Evolutionary conservation across 1,284 basidiomycete species (phyloP).

Genomic region (Abortiporus biennis): DNA sequence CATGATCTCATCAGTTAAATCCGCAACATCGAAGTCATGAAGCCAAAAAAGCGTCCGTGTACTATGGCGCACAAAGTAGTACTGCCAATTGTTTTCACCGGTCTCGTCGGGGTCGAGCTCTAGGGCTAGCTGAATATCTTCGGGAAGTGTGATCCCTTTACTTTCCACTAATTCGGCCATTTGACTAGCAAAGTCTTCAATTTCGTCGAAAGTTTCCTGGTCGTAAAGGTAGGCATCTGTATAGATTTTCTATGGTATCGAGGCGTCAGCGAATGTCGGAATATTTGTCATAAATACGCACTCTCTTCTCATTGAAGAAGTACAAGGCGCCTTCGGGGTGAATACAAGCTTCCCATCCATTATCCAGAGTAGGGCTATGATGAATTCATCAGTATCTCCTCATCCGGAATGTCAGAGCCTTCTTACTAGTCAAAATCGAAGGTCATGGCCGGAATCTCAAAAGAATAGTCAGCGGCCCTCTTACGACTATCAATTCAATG

Average conservation of each 20-base stretch:
- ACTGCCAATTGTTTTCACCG: neutral
- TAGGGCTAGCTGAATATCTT: neutral
- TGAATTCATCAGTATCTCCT: too few relatives aligned
- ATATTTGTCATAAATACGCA: neutral
- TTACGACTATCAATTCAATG: too few relatives aligned
- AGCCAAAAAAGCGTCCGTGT: conserved; percentile 6
- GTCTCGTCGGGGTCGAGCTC: neutral
- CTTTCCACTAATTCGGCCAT: neutral
- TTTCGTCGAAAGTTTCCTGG: neutral
- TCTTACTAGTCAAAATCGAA: neutral
- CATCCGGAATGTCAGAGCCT: neutral
- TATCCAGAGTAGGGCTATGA: too few relatives aligned
- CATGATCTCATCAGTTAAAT: neutral
- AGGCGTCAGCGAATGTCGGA: neutral
- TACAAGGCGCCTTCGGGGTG: conserved; percentile 8
- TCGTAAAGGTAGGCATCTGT: conserved; percentile 3
- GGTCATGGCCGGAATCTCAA: neutral
- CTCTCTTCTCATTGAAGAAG: conserved; percentile 1
- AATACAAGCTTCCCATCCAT: conserved; percentile 1
- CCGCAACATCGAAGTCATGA: neutral
- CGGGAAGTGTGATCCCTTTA: neutral
- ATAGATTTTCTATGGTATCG: conserved; percentile 2
- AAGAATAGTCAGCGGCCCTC: too few relatives aligned
- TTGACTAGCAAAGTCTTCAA: neutral
- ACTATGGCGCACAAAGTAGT: conserved; percentile 4